A percentile compares a stretch with the other conserved stretches of the same genome.
phyloP scores from a whole-genome alignment of 345 rosid species.

The Linum tenue region DNA sequence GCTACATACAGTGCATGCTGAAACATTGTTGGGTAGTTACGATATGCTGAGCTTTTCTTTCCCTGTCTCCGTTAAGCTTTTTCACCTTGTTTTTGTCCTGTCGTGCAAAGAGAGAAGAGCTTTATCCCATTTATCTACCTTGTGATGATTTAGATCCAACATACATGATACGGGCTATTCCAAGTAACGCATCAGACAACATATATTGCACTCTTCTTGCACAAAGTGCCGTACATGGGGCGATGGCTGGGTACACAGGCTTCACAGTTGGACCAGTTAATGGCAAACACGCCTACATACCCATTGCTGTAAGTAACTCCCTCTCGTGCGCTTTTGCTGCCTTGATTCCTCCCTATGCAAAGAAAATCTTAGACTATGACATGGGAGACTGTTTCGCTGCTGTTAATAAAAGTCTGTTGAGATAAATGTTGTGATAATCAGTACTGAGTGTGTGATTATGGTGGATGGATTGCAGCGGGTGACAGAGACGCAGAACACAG shows the following conservation, averaged over 20 bases:
- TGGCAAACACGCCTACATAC: slow-evolving; percentile 48
- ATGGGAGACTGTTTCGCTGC: no score
- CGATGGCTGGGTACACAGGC: slow-evolving; percentile 97
- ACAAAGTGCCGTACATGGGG: slow-evolving; percentile 92
- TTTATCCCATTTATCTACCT: background rate
- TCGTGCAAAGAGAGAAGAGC: no score
- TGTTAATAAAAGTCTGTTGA: no score
- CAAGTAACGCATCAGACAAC: slow-evolving; percentile 22
- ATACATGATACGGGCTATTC: slow-evolving; percentile 89
- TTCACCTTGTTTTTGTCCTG: background rate
- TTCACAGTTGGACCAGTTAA: slow-evolving; percentile 94
- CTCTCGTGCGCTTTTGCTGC: background rate
- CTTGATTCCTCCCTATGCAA: background rate
- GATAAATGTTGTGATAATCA: no score
- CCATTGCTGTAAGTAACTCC: background rate
- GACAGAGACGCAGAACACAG: slow-evolving; percentile 51
- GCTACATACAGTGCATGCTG: no score
- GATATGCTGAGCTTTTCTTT: no score
- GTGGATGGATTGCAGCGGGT: slow-evolving; percentile 36
- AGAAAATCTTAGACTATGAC: background rate
- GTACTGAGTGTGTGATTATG: no score
- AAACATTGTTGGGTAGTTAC: no score
- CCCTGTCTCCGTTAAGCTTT: background rate
- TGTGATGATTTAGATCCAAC: slow-evolving; percentile 61
- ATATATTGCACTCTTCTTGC: slow-evolving; percentile 97